Percentiles rank a stretch among this genome's conserved stretches.
phyloP scores from a whole-genome alignment of 2,329 filamentous ascomycete genomes.

The Biscogniauxia mediterranea region DNA sequence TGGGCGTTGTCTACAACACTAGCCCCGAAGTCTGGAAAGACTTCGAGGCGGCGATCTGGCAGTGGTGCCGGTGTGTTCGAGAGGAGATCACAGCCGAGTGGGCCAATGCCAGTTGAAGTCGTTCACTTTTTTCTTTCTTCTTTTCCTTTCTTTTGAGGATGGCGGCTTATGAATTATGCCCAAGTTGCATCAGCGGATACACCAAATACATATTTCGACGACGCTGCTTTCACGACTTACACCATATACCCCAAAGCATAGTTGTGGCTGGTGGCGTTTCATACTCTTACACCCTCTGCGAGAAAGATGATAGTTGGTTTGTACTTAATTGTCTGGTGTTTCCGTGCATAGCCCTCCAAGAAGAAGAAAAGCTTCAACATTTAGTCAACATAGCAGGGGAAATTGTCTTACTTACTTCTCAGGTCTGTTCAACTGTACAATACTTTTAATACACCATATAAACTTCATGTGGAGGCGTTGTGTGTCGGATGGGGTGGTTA shows the following conservation, averaged over 20 bases:
- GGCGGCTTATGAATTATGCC: constrained; percentile 6
- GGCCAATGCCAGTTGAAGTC: constrained; percentile 17
- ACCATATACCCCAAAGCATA: constrained; percentile 22
- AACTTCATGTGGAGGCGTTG: neutral
- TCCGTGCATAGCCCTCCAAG: neutral
- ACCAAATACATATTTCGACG: constrained; percentile 4
- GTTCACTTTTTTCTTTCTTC: constrained; percentile 1
- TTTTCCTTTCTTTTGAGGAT: constrained; percentile 20
- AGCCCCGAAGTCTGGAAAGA: constrained; percentile 69
- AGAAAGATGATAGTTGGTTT: neutral
- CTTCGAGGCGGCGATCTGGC: constrained; percentile 79
- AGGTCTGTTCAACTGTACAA: neutral
- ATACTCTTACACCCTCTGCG: constrained; percentile 5
- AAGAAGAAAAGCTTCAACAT: neutral
- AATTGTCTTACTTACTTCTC: neutral
- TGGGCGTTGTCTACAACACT: constrained; percentile 78
- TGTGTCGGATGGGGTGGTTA: neutral
- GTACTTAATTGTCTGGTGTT: neutral
- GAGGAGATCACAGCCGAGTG: constrained; percentile 77
- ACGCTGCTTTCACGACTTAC: constrained; percentile 8
- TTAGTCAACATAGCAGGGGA: neutral
- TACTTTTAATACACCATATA: neutral
- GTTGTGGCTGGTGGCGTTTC: constrained; percentile 8
- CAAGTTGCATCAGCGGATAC: neutral
- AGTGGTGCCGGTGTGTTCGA: constrained; percentile 80